Evolutionary conservation across 352 stramenopile species (phyloP), one percentile per base, ranked within the genome.

Genomic region (Blastocystis sp.): DNA sequence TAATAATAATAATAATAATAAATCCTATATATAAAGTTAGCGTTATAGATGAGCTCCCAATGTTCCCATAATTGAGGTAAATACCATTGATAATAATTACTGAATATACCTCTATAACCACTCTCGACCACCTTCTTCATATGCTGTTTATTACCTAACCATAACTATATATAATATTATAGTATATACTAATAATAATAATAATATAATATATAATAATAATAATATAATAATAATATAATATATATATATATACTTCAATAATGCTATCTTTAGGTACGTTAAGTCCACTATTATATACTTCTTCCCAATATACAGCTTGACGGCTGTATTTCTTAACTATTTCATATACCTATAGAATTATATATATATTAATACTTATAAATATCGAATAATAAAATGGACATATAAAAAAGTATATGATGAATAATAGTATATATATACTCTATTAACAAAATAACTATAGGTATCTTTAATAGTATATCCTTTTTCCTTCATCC

Each of bases 231-330:
- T n/a, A n/a, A n/a, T n/a, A n/a, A n/a, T n/a, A n/a, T n/a, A n/a
- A n/a, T n/a, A n/a, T n/a, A n/a, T n/a, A n/a, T 30, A 73, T 68
- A 71, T 71, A 77, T 16, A 68, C 65, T 36, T 77, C 48, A 9
- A 81, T 46, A 31, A 78, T 70, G 19, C 67, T 72, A 34, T 48
- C 46, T 19, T 28, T 19, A 10, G 48, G 28, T 2, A 72, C 36
- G n/a, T 7, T 43, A 13, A 57, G 37, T 45, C 52, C 10, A 52
- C 72, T 69, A 67, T 72, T 35, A 13, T 56, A 76, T 3, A 76
- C 64, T 58, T 82, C 74, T 24, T 73, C 57, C 76, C 76, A 82
- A 11, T 66, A 66, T 48, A 81, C 71, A 1, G 66, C 58, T 23
- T 37, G 64, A 19, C 65, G 62, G 1, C 59, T 47, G 24, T 58